These are phyloP conservation scores for Bipolaris bicolor DNA, from an alignment of 2,329 filamentous ascomycete species.

Conservation along the genomic window DNA sequence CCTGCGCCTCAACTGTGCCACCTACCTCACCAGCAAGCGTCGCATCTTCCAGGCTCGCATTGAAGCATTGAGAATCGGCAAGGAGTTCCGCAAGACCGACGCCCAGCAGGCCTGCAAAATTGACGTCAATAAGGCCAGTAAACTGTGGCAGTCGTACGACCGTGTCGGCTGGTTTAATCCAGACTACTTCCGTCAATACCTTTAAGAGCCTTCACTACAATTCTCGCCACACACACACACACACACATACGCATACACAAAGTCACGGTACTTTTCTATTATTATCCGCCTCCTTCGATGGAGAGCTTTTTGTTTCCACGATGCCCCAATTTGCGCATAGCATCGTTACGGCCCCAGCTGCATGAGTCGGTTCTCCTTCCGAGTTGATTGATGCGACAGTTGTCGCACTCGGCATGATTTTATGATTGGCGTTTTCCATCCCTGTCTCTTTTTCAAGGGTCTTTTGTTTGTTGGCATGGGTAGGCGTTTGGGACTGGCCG, in stretches of 20 bases:
- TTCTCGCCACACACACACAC: neutral
- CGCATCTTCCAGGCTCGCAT: conserved; percentile 84
- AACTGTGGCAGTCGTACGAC: conserved; percentile 88
- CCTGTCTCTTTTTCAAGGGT: conserved; percentile 7
- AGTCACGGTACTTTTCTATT: neutral
- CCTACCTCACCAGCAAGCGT: conserved; percentile 90
- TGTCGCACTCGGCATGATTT: conserved; percentile 28
- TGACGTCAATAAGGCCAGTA: conserved; percentile 96
- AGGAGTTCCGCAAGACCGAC: conserved; percentile 93
- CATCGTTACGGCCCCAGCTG: conserved; percentile 27
- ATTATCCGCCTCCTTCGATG: neutral
- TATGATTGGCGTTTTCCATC: conserved; percentile 38
- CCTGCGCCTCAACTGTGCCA: conserved; percentile 82
- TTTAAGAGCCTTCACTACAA: conserved; percentile 33
- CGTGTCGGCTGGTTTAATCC: conserved; percentile 81
- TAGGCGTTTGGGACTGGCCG: conserved; percentile 21
- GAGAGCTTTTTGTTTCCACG: conserved; percentile 3
- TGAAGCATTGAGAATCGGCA: conserved; percentile 68
- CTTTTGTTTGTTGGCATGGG: conserved; percentile 29
- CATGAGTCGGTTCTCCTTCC: conserved; percentile 21
- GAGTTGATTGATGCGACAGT: conserved; percentile 22
- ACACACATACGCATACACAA: neutral
- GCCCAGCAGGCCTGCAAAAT: conserved; percentile 97
- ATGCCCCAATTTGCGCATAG: conserved; percentile 35
- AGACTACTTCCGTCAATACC: conserved; percentile 56